Percentiles rank a stretch among this genome's conserved stretches.
These are phyloP conservation scores for Solanum chacoense DNA, from an alignment of 305 asterid genomes.

Conservation along the genomic window DNA sequence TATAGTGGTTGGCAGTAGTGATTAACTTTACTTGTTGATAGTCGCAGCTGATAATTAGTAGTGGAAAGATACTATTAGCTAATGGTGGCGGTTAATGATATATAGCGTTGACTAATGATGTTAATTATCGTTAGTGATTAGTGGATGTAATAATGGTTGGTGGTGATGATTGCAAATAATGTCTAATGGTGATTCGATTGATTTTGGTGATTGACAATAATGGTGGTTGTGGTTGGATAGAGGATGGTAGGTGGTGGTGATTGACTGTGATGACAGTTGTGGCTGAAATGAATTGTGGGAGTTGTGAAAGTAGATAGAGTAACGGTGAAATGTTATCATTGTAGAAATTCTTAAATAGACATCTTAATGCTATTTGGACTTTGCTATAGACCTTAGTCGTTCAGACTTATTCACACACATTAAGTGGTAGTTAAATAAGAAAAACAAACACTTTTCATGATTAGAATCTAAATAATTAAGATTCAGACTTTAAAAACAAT, in stretches of 20 bases:
- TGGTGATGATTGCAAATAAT: background rate
- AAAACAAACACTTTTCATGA: background rate
- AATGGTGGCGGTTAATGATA: background rate
- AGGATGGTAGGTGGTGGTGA: background rate
- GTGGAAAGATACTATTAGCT: background rate
- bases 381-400: background rate
- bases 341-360: background rate
- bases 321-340: background rate
- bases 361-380: too few species aligned
- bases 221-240: background rate
- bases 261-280: background rate
- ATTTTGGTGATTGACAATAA: background rate
- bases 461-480: background rate
- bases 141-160: background rate
- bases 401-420: too few species aligned
- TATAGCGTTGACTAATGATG: background rate
- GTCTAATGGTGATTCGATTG: background rate
- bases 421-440: too few species aligned
- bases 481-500: background rate
- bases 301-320: background rate
- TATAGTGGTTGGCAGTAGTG: background rate
- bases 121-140: background rate
- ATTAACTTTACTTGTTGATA: background rate
- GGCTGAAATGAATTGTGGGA: background rate
- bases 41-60: background rate